Percentiles rank a stretch among this genome's conserved stretches.
Conservation (phyloP, 2,329 filamentous ascomycete genomes). For the Fusarium verticillioides region DNA sequence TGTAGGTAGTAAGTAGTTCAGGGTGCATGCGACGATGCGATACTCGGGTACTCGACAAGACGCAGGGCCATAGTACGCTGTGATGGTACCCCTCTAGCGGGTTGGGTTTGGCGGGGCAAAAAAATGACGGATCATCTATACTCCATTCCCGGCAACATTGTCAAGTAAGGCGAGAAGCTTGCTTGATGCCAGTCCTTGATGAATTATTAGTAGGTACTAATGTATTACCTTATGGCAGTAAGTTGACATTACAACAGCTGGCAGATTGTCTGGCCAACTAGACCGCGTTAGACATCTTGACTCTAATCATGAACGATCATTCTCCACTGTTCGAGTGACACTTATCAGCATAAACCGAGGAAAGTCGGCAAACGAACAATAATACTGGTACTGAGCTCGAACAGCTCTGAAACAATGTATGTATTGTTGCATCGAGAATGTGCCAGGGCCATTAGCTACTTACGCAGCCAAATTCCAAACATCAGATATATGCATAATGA, state of each 20-base stretch:
- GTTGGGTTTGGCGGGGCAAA: conserved; percentile 41
- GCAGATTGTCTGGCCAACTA: neutral
- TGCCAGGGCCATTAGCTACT: neutral
- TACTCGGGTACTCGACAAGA: conserved; percentile 24
- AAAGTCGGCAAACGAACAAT: neutral
- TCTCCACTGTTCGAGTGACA: neutral
- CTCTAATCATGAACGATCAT: neutral
- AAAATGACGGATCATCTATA: conserved; percentile 47
- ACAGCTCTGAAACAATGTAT: neutral
- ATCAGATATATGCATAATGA: neutral
- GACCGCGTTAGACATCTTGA: neutral
- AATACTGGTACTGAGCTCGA: neutral
- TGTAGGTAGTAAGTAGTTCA: conserved; percentile 12
- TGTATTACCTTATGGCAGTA: neutral
- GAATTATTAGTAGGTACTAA: no score
- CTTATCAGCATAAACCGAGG: neutral
- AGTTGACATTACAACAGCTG: neutral
- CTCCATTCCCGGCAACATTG: conserved; percentile 34
- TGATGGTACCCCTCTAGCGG: conserved; percentile 35
- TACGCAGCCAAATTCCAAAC: neutral
- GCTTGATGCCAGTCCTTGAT: neutral
- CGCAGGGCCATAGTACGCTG: neutral
- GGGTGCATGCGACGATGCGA: conserved; percentile 13
- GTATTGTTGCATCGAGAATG: neutral
- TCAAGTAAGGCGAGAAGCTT: neutral